Conservation (phyloP, 805 yeast genomes). For the Zygosaccharomyces gambellarensis region DNA sequence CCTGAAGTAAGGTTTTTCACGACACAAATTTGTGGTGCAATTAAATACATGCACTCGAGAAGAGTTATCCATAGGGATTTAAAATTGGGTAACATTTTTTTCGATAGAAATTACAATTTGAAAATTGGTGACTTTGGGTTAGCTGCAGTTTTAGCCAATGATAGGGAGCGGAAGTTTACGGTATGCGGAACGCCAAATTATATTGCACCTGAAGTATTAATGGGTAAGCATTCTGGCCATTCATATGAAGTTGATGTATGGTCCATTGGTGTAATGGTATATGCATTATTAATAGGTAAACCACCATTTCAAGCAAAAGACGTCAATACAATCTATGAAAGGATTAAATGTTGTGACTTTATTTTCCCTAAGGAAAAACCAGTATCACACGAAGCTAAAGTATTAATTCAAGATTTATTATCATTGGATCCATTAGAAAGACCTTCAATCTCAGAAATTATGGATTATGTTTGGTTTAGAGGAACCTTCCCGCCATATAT, state of each 20-base stretch:
- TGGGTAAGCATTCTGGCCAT: conserved; percentile 84
- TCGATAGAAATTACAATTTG: conserved; percentile 88
- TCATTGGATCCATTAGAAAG: conserved; percentile 74
- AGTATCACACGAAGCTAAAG: conserved; percentile 67
- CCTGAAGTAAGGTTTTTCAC: conserved; percentile 87
- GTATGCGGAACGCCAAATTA: conserved; percentile 99
- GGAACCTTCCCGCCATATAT: conserved; percentile 80
- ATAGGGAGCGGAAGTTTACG: conserved; percentile 76
- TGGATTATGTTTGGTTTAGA: conserved; percentile 81
- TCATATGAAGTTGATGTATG: conserved; percentile 93
- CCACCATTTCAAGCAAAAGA: conserved; percentile 98
- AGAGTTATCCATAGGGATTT: conserved; percentile 94
- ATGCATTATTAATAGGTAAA: conserved; percentile 85
- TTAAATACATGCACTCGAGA: conserved; percentile 85
- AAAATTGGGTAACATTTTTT: conserved; percentile 91
- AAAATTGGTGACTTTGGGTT: conserved; percentile 97
- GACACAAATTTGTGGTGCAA: conserved; percentile 92
- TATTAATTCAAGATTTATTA: conserved; percentile 66
- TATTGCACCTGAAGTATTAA: conserved; percentile 95
- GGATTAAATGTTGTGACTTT: conserved; percentile 80
- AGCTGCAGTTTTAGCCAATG: conserved; percentile 83
- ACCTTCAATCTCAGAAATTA: conserved; percentile 73
- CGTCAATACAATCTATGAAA: conserved; percentile 84
- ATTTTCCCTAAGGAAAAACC: conserved; percentile 65
- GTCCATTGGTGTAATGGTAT: conserved; percentile 97